Evolutionary conservation across 306 rosid species (phyloP).

Genomic region (Medicago ruthenica): DNA sequence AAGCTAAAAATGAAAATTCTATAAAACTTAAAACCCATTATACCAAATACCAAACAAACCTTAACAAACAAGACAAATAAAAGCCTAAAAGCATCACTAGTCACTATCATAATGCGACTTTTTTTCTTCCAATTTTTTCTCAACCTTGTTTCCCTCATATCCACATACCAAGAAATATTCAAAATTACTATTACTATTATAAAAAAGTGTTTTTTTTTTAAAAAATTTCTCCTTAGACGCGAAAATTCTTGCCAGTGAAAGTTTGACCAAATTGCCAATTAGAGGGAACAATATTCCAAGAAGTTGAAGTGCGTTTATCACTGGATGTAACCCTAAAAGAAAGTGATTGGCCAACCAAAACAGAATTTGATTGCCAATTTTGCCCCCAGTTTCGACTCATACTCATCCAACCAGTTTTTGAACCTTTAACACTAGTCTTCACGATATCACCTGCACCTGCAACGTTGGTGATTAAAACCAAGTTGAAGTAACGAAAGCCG

Average conservation of each 20-base stretch:
- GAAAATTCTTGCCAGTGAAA: conserved; percentile 74
- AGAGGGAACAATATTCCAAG: conserved; percentile 69
- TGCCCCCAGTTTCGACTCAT: conserved; percentile 94
- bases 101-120: conserved; percentile 34
- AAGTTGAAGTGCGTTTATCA: conserved; percentile 73
- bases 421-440: conserved; percentile 68
- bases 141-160: conserved; percentile 32
- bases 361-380: conserved; percentile 77
- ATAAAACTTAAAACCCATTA: conserved; percentile 34
- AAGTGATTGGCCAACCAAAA: conserved; percentile 77
- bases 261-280: conserved; percentile 90
- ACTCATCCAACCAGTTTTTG: conserved; percentile 71
- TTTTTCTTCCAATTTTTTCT: neutral
- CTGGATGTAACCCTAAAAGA: conserved; percentile 82
- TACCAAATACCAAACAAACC: conserved; percentile 22
- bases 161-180: conserved; percentile 43
- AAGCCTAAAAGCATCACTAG: conserved; percentile 39
- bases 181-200: neutral
- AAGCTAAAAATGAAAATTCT: no score
- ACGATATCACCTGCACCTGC: conserved; percentile 84
- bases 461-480: conserved; percentile 80
- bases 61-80: conserved; percentile 4
- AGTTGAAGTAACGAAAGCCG: conserved; percentile 80
- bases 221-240: conserved; percentile 54
- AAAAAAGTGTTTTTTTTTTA: neutral